phyloP scores from a whole-genome alignment of 2,329 filamentous ascomycete species.

The Cyphellophora europaea region DNA sequence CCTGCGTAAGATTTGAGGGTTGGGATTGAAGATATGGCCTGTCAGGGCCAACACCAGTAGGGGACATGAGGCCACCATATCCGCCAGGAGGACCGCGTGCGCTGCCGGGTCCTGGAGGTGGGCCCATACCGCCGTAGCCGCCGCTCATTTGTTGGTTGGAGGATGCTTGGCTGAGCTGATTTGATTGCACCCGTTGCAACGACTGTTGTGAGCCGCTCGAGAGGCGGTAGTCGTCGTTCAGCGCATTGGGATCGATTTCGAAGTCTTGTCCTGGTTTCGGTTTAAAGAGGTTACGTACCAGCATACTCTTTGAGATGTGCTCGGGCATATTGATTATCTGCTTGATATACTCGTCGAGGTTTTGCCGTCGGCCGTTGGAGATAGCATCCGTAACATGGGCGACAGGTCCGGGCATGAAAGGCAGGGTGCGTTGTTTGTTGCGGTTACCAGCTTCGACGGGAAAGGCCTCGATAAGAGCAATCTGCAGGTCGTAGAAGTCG shows the following conservation, averaged over 20 bases:
- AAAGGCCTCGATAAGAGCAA: constrained; percentile 83
- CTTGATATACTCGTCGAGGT: constrained; percentile 91
- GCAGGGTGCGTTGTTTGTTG: constrained; percentile 69
- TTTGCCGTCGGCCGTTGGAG: constrained; percentile 83
- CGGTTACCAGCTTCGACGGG: constrained; percentile 80
- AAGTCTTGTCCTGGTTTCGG: constrained; percentile 77
- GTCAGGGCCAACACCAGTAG: neutral
- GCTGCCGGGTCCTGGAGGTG: constrained; percentile 14
- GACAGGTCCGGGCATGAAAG: constrained; percentile 96
- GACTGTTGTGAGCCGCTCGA: constrained; percentile 63
- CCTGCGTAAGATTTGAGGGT: constrained; percentile 44
- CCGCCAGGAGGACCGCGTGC: constrained; percentile 26
- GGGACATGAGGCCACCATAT: neutral
- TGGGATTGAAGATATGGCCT: constrained; percentile 29
- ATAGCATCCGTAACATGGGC: constrained; percentile 98
- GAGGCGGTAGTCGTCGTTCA: constrained; percentile 62
- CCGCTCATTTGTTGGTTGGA: constrained; percentile 47
- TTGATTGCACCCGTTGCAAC: constrained; percentile 51
- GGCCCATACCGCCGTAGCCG: constrained; percentile 45
- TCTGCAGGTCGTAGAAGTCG: constrained; percentile 98
- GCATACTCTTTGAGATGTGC: constrained; percentile 73
- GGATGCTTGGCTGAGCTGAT: constrained; percentile 54
- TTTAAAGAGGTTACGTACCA: constrained; percentile 85
- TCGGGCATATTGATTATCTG: constrained; percentile 73
- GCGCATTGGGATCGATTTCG: constrained; percentile 67